Evolutionary conservation across 352 stramenopile species (phyloP).

Genomic region (Pythium plurisporium): DNA sequence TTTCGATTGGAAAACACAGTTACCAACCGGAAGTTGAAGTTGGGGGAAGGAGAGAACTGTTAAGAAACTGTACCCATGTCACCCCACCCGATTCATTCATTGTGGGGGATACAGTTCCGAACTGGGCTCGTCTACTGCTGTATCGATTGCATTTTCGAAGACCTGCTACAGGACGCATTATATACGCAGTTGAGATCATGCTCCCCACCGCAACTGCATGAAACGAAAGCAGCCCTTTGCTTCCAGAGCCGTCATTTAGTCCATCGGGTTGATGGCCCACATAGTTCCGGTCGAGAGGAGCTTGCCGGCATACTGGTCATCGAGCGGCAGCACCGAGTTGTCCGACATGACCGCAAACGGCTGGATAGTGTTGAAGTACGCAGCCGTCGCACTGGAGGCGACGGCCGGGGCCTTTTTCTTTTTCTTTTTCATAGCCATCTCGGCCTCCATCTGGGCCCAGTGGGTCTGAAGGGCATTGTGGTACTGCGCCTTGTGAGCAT

Average conservation of each 20-base stretch:
- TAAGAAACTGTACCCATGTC: constrained; percentile 9
- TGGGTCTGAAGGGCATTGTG: constrained; percentile 6
- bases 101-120: too few species aligned
- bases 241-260: not conserved
- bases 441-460: constrained; percentile 23
- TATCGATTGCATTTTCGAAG: too few species aligned
- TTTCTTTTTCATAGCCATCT: constrained; percentile 22
- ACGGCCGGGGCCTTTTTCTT: constrained; percentile 20
- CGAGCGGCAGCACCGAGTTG: constrained; percentile 21
- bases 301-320: constrained; percentile 27
- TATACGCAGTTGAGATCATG: too few species aligned
- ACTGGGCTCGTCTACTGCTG: too few species aligned
- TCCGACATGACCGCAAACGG: constrained; percentile 26
- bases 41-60: not conserved
- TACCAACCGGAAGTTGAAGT: constrained; percentile 10
- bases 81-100: too few species aligned
- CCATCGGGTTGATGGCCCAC: constrained; percentile 26
- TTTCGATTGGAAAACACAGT: not conserved
- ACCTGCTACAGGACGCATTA: too few species aligned
- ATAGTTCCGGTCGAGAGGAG: not conserved
- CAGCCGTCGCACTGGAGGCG: constrained; percentile 13
- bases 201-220: too few species aligned
- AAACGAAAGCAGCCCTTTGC: not conserved
- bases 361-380: constrained; percentile 30
- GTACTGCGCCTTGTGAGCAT: constrained; percentile 18